These are phyloP conservation scores for Eucalyptus fibrosa DNA, from an alignment of 345 rosid genomes.

Conservation along the genomic window DNA sequence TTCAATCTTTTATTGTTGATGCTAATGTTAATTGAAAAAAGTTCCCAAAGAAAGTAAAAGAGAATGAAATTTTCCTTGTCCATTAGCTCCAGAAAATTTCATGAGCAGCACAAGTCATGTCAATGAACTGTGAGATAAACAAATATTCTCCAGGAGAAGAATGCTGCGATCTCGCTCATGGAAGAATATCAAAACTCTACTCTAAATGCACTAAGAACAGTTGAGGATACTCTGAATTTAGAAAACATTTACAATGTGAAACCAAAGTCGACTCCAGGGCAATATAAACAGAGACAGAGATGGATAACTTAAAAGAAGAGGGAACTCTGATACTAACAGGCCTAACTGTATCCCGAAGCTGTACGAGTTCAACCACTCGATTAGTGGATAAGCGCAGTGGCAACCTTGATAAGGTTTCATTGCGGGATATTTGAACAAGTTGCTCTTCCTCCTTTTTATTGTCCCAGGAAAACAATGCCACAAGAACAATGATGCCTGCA, in stretches of 20 bases:
- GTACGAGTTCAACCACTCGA: conserved; percentile 89
- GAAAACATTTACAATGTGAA: background rate
- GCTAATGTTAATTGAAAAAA: background rate
- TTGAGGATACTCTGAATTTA: background rate
- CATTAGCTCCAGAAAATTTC: background rate
- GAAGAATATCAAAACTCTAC: background rate
- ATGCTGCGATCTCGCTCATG: background rate
- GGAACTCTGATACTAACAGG: conserved; percentile 44
- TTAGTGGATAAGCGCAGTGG: conserved; percentile 88
- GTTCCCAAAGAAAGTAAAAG: background rate
- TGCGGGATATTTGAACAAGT: conserved; percentile 74
- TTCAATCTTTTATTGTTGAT: background rate
- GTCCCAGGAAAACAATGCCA: conserved; percentile 76
- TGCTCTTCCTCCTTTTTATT: conserved; percentile 97
- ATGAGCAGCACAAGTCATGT: background rate
- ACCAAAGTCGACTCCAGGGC: background rate
- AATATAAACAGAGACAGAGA: background rate
- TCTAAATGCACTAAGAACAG: background rate
- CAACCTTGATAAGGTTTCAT: conserved; percentile 88
- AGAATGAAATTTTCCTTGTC: background rate
- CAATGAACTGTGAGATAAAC: background rate
- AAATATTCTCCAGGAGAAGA: background rate
- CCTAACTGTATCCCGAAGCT: conserved; percentile 84
- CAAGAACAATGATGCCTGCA: conserved; percentile 74
- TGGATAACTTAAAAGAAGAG: background rate